Evolutionary conservation across 2,329 filamentous ascomycete species (phyloP), one percentile per base, ranked within the genome.

Genomic region (Xylariaceae sp.): DNA sequence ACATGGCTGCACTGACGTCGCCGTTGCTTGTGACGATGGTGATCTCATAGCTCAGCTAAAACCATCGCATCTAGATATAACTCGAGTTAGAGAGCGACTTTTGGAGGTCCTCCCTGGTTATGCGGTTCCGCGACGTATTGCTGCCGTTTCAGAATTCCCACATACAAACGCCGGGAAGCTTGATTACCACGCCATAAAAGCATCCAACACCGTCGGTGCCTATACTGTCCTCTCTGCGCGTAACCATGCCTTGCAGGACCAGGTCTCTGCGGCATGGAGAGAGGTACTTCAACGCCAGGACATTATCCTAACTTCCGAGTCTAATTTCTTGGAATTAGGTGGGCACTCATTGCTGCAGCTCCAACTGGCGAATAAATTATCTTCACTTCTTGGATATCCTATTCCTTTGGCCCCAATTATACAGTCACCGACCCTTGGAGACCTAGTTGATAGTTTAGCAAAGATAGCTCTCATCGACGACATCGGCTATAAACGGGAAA

Each of bases 91-190:
- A 6, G 17, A 7, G 4, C n/a, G 8, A n/a, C 14, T 46, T 4
- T 19, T 24, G 9, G 14, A 31, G 43, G 36, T 28, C 16, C 21
- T 55, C 17, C 44, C 52, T 2, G 6, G 34, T n/a, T 44, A 55
- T 28, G 36, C 28, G 21, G 16, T 34, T 6, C 52, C 44, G 2
- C 12, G 37, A 43, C 29, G 26, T 7, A 49, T 55, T 17, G 2
- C 44, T 3, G 19, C 34, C 2, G 6, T 43, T 7, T 11, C 2
- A 17, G n/a, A 49, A 16, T 44, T 49, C 2, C 44, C 52, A 2
- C 24, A 21, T 8, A 55, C 52, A n/a, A n/a, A 29, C 6, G 36
- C 17, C 7, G 52, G 44, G 8, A 55, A 55, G 44, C 9, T 55
- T 6, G 52, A 55, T 12, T 49, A 55, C 33, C 4, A 29, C 4